These are phyloP conservation scores for Tylopilus subfusipes DNA, from an alignment of 768 basidiomycete species.

Conservation along the genomic window DNA sequence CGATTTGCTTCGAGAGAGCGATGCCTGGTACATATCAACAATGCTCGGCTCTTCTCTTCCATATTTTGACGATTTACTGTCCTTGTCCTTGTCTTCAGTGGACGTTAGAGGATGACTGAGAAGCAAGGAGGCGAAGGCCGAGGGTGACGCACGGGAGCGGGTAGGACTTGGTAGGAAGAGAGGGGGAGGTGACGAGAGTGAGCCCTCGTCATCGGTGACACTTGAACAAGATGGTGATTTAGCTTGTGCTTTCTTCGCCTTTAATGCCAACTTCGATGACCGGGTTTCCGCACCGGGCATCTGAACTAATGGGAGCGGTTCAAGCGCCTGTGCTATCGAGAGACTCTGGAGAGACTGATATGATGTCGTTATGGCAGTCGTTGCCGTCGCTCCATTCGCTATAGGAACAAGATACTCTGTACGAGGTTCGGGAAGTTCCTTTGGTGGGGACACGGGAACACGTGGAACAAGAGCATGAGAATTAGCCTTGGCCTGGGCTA, in stretches of 20 bases:
- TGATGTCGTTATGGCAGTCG: slow-evolving; percentile 79
- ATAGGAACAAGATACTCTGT: slow-evolving; percentile 77
- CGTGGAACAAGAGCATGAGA: slow-evolving; percentile 21
- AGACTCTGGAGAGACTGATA: slow-evolving; percentile 71
- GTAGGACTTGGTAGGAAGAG: slow-evolving; percentile 55
- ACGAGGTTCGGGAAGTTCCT: slow-evolving; percentile 41
- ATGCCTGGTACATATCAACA: slow-evolving; percentile 28
- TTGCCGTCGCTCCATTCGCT: slow-evolving; percentile 79
- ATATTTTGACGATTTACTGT: slow-evolving; percentile 26
- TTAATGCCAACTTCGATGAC: slow-evolving; percentile 74
- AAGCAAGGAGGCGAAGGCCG: slow-evolving; percentile 72
- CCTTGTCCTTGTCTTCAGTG: slow-evolving; percentile 37
- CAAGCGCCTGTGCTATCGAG: slow-evolving; percentile 32
- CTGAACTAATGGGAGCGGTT: slow-evolving; percentile 21
- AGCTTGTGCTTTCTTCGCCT: slow-evolving; percentile 58
- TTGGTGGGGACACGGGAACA: slow-evolving; percentile 30
- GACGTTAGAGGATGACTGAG: slow-evolving; percentile 47
- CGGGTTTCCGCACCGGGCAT: slow-evolving; percentile 39
- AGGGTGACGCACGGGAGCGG: slow-evolving; percentile 70
- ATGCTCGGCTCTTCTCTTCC: slow-evolving; percentile 32
- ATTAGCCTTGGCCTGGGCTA: slow-evolving; percentile 58
- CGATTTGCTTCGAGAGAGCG: slow-evolving; percentile 29
- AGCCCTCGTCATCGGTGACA: slow-evolving; percentile 39
- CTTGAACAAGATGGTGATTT: slow-evolving; percentile 35
- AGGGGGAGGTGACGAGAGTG: slow-evolving; percentile 40